A percentile compares a stretch with the other conserved stretches of the same genome.
These are phyloP conservation scores for Forsythia suspensa DNA, from an alignment of 257 asterid genomes.

Conservation along the genomic window DNA sequence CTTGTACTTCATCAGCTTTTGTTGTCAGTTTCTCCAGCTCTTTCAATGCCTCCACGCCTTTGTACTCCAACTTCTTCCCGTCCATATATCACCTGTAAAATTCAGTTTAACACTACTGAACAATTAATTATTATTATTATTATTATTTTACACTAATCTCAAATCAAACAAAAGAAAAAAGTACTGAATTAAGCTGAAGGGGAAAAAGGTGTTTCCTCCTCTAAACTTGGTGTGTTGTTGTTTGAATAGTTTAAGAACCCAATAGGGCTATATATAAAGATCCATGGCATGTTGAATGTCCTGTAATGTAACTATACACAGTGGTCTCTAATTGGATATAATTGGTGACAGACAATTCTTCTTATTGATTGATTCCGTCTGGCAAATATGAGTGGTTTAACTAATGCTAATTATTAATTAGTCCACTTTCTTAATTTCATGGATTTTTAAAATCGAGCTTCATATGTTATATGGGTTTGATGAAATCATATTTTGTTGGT, in stretches of 20 bases:
- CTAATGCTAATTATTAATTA: too few relatives aligned
- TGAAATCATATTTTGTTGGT: too few relatives aligned
- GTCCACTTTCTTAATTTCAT: too few relatives aligned
- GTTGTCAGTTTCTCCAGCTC: constrained; percentile 58
- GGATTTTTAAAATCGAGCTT: too few relatives aligned
- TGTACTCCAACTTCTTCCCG: constrained; percentile 75
- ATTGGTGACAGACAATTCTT: constrained; percentile 16
- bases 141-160: background rate
- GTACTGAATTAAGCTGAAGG: background rate
- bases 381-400: too few relatives aligned
- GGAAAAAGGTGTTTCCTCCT: background rate
- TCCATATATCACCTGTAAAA: constrained; percentile 38
- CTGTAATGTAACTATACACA: constrained; percentile 2
- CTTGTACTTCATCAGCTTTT: constrained; percentile 57
- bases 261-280: constrained; percentile 36
- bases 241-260: constrained; percentile 33
- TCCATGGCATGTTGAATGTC: constrained; percentile 11
- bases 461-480: too few relatives aligned
- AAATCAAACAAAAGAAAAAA: background rate
- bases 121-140: background rate
- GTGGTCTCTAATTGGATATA: constrained; percentile 23
- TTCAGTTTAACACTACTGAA: too few relatives aligned
- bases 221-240: background rate
- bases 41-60: constrained; percentile 59
- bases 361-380: background rate